Base-by-base conservation (phyloP, 1,284 basidiomycete genomes). In the Cryptococcus sp. region DNA sequence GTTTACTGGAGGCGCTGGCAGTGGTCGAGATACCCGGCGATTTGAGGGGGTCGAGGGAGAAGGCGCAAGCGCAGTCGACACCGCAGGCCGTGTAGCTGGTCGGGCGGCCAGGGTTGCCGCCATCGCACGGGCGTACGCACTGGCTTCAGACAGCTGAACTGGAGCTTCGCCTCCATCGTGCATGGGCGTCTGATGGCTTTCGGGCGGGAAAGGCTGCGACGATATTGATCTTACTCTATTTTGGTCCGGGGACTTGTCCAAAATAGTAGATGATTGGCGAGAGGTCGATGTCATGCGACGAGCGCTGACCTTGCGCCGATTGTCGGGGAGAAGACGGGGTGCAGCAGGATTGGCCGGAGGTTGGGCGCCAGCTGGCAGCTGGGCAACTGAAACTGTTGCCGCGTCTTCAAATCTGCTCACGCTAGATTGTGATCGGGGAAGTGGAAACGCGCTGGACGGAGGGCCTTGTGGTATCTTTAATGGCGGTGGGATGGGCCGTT, bases 51-150 rank as follows among this genome's bases (percentile, higher is more conserved):
- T 19, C 19, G 56, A 17, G 16, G 20, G 17, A 27, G 44, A 35
- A 19, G 54, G 17, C 7, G 54, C n/a, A 22, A 45, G 7, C 8
- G 6, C n/a, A 45, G 8, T 45, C n/a, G 42, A 19, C 42, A 15
- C 16, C 22, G 42, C 11, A 45, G 15, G 22, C 23, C 19, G 22
- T 25, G 23, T 35, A 35, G 40, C 35, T 20, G 42, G 22, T n/a
- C 20, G 11, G 20, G 31, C 31, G 31, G 31, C 42, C 8, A 45
- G 42, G 11, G 49, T 57, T 5, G 54, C 51, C 11, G 66, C 52
- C 20, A 68, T 53, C 13, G 61, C 52, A 44, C 42, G 57, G 1
- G 64, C 64, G 40, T 68, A 68, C 19, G 61, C 64, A 47, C 66
- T 60, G 5, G 66, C 64, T 47, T 69, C 64, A 16, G 60, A 53